Base-by-base conservation (phyloP, 352 stramenopile species). In the Phytophthora sansomeana region DNA sequence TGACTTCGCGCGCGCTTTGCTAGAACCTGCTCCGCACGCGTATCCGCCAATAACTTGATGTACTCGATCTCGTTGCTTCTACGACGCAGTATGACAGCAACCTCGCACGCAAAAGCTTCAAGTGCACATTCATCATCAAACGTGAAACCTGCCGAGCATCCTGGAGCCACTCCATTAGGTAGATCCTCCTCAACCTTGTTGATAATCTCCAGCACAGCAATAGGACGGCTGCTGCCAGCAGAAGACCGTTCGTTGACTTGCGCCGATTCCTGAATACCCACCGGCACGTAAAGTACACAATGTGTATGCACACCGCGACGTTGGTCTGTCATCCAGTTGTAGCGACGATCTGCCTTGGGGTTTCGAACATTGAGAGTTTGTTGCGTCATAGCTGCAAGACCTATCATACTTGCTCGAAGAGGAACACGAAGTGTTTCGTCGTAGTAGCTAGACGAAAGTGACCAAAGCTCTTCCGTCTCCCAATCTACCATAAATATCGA, bases 131-230 rank as follows among this genome's bases (percentile, higher is more conserved):
- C 89, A 46, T 97, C 91, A 39, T 93, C 84, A 35, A 93, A 85
- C 6, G 84, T 91, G 64, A 94, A 95, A 16, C 82, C 84, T 39
- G 14, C 28, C 4, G 49, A 62, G 33, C 17, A 54, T 1, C 49
- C 61, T 16, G 39, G 2, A 13, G 33, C 62, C 14, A 74, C 61
- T 14, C 63, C 63, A n/a, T 48, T 53, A 19, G 64, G 49, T 7
- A 44, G n/a, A 21, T 80, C 63, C 13, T 76, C 76, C 14, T 83
- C 80, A 24, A 90, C 73, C 19, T 95, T 93, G 75, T 97, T 97
- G n/a, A 96, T 77, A 32, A 94, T 93, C 69, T 97, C 86, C 33
- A 97, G 64, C 49, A 97, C 91, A 0, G 86, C 91, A 60, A 96
- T 91, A 21, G 89, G 84, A 21, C 75, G 76, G 58, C 66, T 85